Base-by-base conservation (phyloP, 441 rosid species). In the Adansonia rubrostipa region DNA sequence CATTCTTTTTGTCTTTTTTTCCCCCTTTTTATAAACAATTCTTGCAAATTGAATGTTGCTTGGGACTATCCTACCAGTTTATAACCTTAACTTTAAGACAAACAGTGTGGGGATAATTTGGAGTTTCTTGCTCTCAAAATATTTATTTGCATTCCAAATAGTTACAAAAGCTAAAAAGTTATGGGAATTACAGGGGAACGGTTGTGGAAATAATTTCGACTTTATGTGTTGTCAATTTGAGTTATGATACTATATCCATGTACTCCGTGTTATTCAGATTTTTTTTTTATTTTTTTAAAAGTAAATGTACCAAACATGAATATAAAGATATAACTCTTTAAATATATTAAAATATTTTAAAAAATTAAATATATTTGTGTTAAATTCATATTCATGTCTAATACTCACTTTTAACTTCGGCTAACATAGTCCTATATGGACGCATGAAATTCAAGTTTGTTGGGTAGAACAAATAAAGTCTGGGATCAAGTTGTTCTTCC, bases 81-180 rank as follows among this genome's bases (percentile, higher is more conserved):
- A 17, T 56, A 60, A 22, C 6, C 33, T 20, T 9, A 60, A 5
- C 64, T 3, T 20, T 3, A 19, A 56, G 11, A 9, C 63, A 58
- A 58, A 8, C 64, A 61, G 28, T 10, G 40, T 4, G 4, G 65
- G 40, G 36, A 9, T 60, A 9, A 60, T 60, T 60, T 60, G 15
- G 22, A 54, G 7, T 17, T 56, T 56, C 33, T 19, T 20, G 33
- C 33, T 19, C 22, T 60, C 11, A 57, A 57, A 57, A 57, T 61
- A 5, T 24, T 60, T 9, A 20, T 62, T 24, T 24, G 44, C 42
- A 11, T 24, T 63, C 17, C 44, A 11, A 28, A 33, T 6, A 28
- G 65, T 36, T 61, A 22, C 22, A 61, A 61, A 20, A 5, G 42
- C 66, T 61, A 61, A 60, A 60, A 60, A 57, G 64, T 9, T 60